These are phyloP conservation scores for Solanum microdontum DNA, from an alignment of 257 asterid genomes.

Conservation along the genomic window DNA sequence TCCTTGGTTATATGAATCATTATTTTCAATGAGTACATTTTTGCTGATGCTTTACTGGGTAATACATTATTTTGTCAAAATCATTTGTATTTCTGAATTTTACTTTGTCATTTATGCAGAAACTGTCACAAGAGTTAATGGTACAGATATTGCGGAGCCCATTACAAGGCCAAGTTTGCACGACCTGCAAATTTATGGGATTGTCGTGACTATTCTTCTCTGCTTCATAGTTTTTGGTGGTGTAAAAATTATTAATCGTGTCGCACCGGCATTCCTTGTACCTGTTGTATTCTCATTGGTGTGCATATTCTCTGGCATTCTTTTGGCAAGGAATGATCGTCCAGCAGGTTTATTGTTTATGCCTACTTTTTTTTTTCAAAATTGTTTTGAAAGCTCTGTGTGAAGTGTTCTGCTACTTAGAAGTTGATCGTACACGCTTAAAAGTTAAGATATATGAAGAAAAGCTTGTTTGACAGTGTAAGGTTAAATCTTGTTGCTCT, in stretches of 20 bases:
- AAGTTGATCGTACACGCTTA: not conserved
- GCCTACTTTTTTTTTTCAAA: not conserved
- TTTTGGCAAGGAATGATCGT: slow-evolving; percentile 57
- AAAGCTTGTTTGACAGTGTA: not conserved
- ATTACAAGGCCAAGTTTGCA: slow-evolving; percentile 88
- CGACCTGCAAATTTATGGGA: slow-evolving; percentile 93
- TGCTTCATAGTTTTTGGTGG: slow-evolving; percentile 99
- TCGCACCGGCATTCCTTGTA: slow-evolving; percentile 93
- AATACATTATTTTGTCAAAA: not conserved
- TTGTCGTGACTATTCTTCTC: slow-evolving; percentile 82
- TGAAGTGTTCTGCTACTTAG: not conserved
- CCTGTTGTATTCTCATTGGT: slow-evolving; percentile 80
- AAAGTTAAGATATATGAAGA: not conserved
- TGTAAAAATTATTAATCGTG: slow-evolving; percentile 93
- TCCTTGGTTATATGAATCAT: not conserved
- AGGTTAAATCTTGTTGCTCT: not conserved
- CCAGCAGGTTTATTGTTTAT: slow-evolving; percentile 51
- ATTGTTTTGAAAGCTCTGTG: not conserved
- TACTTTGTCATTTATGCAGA: slow-evolving; percentile 19
- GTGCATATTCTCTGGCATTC: slow-evolving; percentile 82
- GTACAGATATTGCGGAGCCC: slow-evolving; percentile 66
- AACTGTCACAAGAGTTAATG: slow-evolving; percentile 76
- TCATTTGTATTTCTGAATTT: not conserved
- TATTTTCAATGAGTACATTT: not conserved
- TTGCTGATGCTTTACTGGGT: slow-evolving; percentile 13